Evolutionary conservation across 441 rosid species (phyloP).

Genomic region (Eruca vesicaria): DNA sequence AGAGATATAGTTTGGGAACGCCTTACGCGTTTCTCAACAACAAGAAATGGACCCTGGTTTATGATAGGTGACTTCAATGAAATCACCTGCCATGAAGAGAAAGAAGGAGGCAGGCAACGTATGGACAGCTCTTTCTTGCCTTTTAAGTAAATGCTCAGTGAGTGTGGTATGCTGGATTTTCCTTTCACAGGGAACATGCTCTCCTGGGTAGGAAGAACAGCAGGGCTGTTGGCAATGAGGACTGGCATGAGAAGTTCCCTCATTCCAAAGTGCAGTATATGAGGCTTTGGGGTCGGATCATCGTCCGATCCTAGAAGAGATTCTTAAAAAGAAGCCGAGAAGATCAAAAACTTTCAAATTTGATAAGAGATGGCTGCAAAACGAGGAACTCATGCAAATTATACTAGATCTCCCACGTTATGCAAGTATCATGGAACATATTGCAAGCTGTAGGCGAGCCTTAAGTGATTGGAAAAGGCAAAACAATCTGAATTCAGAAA

Average conservation of each 20-base stretch:
- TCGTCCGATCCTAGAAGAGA: not conserved
- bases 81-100: too few species aligned
- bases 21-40: too few species aligned
- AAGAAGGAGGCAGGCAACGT: not conserved
- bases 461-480: not conserved
- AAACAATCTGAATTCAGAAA: not conserved
- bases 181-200: not conserved
- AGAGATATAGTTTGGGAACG: too few species aligned
- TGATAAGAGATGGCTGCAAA: not conserved
- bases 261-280: not conserved
- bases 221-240: not conserved
- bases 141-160: not conserved
- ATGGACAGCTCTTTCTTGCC: not conserved
- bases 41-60: too few species aligned
- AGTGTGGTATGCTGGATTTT: not conserved
- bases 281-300: not conserved
- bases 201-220: not conserved
- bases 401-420: not conserved
- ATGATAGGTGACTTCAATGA: too few species aligned
- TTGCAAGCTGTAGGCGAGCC: not conserved
- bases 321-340: not conserved
- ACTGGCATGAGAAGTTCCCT: not conserved
- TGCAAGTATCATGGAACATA: not conserved
- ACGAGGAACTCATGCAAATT: not conserved
- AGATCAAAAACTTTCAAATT: too few species aligned